Evolutionary conservation across 352 stramenopile species (phyloP), one percentile per base, ranked within the genome.

Genomic region (Globisporangium barbulae): DNA sequence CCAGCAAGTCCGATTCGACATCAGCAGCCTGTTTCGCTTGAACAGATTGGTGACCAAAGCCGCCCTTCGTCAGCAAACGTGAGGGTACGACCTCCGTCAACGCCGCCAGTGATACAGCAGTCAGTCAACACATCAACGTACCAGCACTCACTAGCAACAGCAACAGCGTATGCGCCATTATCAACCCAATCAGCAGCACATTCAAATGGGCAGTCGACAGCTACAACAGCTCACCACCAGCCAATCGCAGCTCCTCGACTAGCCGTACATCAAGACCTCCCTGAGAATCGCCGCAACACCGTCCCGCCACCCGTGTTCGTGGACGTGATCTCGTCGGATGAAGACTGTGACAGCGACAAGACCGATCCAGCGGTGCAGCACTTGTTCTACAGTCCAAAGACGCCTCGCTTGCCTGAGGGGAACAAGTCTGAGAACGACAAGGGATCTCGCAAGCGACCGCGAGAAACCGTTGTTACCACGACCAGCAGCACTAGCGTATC

Each of bases 371-470:
- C 75, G 69, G 78, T 91, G 5, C 71, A 88, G 63, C 81, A 91
- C 53, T 61, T 91, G 19, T 91, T 91, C 31, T 91, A 91, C 71
- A 89, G 79, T n/a, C 77, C 83, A 15, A 89, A 90, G 37, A 90
- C 83, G 15, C 82, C 75, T 53, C 58, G 76, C 35, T 17, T 69
- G 2, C 59, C 39, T 12, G 62, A 25, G 13, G 33, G 13, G n/a
- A 1, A 31, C 10, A 28, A 25, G 10, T 44, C 44, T 8, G 28
- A 59, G 17, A 41, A 52, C 10, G 30, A 8, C 22, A 47, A 53
- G 0, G 53, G 56, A 33, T 65, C 71, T 30, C 62, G 59, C 28
- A 89, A 88, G 50, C 70, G 76, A 30, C 75, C 63, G 0, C 73
- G 65, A 57, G 65, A 71, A 63, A 64, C 70, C 5, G 65, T 62